phyloP scores from a whole-genome alignment of 352 stramenopile genomes.

The Pythium guiyangense region DNA sequence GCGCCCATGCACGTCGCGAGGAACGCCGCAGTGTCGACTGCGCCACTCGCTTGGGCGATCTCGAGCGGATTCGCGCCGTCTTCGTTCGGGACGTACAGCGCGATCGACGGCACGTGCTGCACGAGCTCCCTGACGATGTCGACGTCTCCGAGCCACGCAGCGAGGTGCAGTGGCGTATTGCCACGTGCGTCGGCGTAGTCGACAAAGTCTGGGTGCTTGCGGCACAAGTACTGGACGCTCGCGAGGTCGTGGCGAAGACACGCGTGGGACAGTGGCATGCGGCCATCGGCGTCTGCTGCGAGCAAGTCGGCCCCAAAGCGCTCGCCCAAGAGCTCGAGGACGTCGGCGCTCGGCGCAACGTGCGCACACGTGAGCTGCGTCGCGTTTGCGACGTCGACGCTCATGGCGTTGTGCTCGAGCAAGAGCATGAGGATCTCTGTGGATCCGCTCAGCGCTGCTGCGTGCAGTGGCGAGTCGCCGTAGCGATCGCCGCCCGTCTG shows the following conservation, averaged over 20 bases:
- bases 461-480: slow-evolving; percentile 36
- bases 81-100: slow-evolving; percentile 50
- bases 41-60: slow-evolving; percentile 30
- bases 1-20: slow-evolving; percentile 12
- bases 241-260: slow-evolving; percentile 44
- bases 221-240: slow-evolving; percentile 50
- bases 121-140: slow-evolving; percentile 31
- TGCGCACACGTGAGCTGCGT: slow-evolving; percentile 35
- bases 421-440: slow-evolving; percentile 26
- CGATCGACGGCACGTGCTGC: slow-evolving; percentile 31
- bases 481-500: neutral
- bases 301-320: slow-evolving; percentile 44
- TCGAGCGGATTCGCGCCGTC: slow-evolving; percentile 39
- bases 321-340: slow-evolving; percentile 34
- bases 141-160: slow-evolving; percentile 35
- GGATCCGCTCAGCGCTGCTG: slow-evolving; percentile 35
- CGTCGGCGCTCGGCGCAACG: slow-evolving; percentile 29
- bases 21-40: slow-evolving; percentile 16
- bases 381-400: slow-evolving; percentile 38
- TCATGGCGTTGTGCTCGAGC: slow-evolving; percentile 31
- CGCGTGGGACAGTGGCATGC: slow-evolving; percentile 59
- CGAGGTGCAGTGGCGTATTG: slow-evolving; percentile 65
- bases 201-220: slow-evolving; percentile 51
- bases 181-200: slow-evolving; percentile 61
- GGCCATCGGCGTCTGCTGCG: slow-evolving; percentile 41